Percentiles rank a stretch among this genome's conserved stretches.
Evolutionary conservation across 495 filamentous ascomycete species (phyloP).

Genomic region (Trichoderma gamsii): DNA sequence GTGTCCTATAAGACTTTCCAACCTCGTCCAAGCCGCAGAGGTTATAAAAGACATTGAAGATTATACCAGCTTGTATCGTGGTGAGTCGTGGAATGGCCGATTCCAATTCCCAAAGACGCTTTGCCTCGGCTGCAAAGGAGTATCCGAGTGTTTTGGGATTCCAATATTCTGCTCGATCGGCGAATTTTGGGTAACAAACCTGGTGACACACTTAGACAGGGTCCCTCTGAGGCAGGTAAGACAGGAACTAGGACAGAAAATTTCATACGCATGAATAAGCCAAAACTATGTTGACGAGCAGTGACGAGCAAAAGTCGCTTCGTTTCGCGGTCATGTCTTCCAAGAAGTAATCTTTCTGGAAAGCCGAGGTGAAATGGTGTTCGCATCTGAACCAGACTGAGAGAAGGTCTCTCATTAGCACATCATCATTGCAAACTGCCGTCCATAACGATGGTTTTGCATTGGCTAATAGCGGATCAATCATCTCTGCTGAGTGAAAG

Average conservation of each 20-base stretch:
- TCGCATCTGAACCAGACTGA: constrained; percentile 22
- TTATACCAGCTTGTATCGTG: constrained; percentile 1
- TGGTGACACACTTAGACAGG: background rate
- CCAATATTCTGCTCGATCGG: background rate
- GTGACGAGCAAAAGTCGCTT: constrained; percentile 25
- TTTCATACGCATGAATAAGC: constrained; percentile 27
- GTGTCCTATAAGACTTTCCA: constrained; percentile 10
- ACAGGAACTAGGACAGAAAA: background rate
- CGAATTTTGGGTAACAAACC: background rate
- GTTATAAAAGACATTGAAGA: constrained; percentile 12
- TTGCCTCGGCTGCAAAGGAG: background rate
- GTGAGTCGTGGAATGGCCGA: background rate
- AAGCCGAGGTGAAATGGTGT: constrained; percentile 24
- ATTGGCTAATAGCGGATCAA: constrained; percentile 2
- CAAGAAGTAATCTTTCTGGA: constrained; percentile 29
- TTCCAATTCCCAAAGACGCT: background rate
- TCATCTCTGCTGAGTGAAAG: background rate
- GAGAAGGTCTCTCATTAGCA: constrained; percentile 24
- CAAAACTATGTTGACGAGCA: constrained; percentile 28
- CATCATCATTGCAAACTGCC: constrained; percentile 24
- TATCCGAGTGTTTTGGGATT: background rate
- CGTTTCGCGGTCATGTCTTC: constrained; percentile 23
- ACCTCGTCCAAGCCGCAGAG: constrained; percentile 25
- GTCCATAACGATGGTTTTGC: constrained; percentile 27
- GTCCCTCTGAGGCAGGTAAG: background rate